phyloP scores from a whole-genome alignment of 2,329 filamentous ascomycete species.

The Beauveria brongniartii region DNA sequence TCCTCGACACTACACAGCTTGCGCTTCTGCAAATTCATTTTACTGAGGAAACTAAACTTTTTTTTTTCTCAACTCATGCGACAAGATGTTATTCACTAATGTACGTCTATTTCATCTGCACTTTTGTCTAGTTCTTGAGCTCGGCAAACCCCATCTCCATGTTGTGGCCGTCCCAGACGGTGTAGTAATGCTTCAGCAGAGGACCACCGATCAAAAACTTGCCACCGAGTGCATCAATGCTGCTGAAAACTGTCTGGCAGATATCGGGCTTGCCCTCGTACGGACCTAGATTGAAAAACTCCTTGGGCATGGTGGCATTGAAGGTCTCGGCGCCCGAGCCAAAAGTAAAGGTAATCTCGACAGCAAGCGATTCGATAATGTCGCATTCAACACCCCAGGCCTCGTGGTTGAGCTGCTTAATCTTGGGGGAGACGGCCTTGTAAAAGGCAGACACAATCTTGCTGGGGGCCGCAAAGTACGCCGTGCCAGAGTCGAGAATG shows the following conservation, averaged over 20 bases:
- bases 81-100: not conserved
- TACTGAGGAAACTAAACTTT: not conserved
- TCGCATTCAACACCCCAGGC: conserved; percentile 27
- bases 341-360: conserved; percentile 23
- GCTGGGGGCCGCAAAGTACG: conserved; percentile 24
- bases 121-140: conserved; percentile 10
- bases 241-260: conserved; percentile 25
- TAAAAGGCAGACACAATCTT: conserved; percentile 22
- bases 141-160: conserved; percentile 19
- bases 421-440: conserved; percentile 21
- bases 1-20: not conserved
- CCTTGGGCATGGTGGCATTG: conserved; percentile 23
- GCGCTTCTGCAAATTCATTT: too few relatives aligned
- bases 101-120: not conserved
- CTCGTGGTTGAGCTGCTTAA: conserved; percentile 23
- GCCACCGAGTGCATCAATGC: conserved; percentile 11
- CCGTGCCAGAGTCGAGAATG: conserved; percentile 25
- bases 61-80: not conserved
- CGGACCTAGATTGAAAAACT: conserved; percentile 26
- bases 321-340: conserved; percentile 16
- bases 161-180: conserved; percentile 25
- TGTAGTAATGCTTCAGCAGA: conserved; percentile 28
- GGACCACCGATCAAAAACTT: conserved; percentile 27
- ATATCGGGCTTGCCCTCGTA: conserved; percentile 16
- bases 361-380: conserved; percentile 19